Evolutionary conservation across 2,329 filamentous ascomycete species (phyloP), one percentile per base, ranked within the genome.

Genomic region (Cercospora sojina): DNA sequence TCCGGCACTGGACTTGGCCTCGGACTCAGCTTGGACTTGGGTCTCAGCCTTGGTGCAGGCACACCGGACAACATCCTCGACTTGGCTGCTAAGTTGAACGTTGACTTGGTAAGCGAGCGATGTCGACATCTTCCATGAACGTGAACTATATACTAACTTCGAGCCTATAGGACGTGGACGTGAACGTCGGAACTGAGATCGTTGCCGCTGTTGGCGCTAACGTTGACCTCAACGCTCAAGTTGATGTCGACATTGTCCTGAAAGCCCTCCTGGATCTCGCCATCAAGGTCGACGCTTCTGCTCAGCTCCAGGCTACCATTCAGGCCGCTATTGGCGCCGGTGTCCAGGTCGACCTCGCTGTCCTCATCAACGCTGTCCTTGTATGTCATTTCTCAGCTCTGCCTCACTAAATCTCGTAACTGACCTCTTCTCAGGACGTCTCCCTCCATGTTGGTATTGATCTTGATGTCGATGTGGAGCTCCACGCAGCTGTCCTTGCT

Each of bases 351-450:
- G 53, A 57, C 29, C 53, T 57, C 12, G 18, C 27, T 35, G 53
- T 57, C 29, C 53, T 57, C n/a, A 57, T 57, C 31, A 35, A 57
- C 31, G 53, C 31, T 23, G 27, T 57, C 53, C 18, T 57, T 35
- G 53, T 57, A 35, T 12, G 53, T 57, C 13, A 5, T 23, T 5
- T 12, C n/a, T 12, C 12, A 16, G 6, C 47, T 27, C 29, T 10
- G 13, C n/a, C n/a, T 35, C 9, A 13, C 12, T 9, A 6, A 49
- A 25, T 5, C n/a, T 5, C 5, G 10, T 27, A 3, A 57, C 53
- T 57, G 23, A 57, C 29, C 29, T 56, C 10, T n/a, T 31, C 8
- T 9, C 29, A 57, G 53, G 31, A 57, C 29, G 53, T 57, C 12
- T n/a, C 53, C 12, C 27, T 57, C 16, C 10, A 9, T 9, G 31